phyloP scores from a whole-genome alignment of 176 grass and related monocot genomes.

The Hsuehochloa calcarea region DNA sequence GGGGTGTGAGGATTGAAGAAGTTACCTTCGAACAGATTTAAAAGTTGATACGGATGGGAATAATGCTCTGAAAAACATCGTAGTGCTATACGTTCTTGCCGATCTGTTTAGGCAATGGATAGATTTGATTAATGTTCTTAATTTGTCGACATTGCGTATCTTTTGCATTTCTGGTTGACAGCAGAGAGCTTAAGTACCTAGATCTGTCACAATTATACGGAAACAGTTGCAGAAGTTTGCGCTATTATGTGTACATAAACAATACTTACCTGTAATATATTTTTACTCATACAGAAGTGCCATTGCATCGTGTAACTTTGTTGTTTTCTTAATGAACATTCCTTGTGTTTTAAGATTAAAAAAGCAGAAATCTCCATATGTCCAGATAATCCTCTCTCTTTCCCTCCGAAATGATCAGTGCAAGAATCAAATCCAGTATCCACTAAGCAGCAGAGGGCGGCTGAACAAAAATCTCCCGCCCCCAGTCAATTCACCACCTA shows the following conservation, averaged over 20 bases:
- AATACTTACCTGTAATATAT: no score
- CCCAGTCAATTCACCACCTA: constrained; percentile 32
- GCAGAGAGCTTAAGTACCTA: no score
- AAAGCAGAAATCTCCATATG: not conserved
- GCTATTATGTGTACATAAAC: no score
- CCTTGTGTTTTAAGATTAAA: not conserved
- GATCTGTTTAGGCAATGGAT: not conserved
- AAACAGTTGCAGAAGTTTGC: not conserved
- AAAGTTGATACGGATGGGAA: not conserved
- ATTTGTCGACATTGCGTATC: no score
- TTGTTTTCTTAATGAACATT: not conserved
- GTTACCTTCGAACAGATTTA: not conserved
- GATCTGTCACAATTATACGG: no score
- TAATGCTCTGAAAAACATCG: no score
- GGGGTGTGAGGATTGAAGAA: not conserved
- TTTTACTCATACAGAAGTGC: no score
- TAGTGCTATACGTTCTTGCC: not conserved
- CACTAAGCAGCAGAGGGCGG: constrained; percentile 33
- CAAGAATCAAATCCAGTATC: constrained; percentile 41
- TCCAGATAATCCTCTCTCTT: constrained; percentile 16
- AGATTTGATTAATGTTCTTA: not conserved
- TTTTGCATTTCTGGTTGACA: no score
- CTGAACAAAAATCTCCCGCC: constrained; percentile 24
- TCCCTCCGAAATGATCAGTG: constrained; percentile 29
- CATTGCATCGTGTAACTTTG: not conserved